phyloP scores from a whole-genome alignment of 1,139 yeast genomes.

The Suhomyces coccinellae region DNA sequence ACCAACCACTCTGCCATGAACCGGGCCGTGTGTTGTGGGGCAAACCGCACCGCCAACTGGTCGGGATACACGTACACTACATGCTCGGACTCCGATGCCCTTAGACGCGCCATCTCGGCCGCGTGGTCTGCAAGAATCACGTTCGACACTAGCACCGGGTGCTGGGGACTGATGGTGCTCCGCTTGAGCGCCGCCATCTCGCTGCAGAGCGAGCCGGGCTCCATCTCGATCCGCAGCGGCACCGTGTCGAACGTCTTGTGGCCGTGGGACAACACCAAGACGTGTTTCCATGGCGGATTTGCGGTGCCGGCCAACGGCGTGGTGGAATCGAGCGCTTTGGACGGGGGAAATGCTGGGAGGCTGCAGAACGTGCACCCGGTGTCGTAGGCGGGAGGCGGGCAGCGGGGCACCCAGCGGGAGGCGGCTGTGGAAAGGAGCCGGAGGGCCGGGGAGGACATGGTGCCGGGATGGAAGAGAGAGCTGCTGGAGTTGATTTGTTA shows the following conservation, averaged over 20 bases:
- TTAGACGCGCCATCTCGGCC: constrained; percentile 1
- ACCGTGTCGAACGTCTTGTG: constrained; percentile 36
- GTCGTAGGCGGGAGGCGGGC: constrained; percentile 55
- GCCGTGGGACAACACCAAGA: constrained; percentile 50
- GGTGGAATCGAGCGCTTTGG: constrained; percentile 41
- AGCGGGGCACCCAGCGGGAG: constrained; percentile 16
- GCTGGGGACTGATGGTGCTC: constrained; percentile 35
- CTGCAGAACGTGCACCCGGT: constrained; percentile 66
- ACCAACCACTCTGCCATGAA: constrained; percentile 47
- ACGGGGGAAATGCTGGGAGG: constrained; percentile 43
- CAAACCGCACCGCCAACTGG: constrained; percentile 38
- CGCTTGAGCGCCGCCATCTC: constrained; percentile 34
- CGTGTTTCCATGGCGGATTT: constrained; percentile 55
- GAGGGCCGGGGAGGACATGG: neutral
- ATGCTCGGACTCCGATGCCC: constrained; percentile 18
- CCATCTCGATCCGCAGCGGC: constrained; percentile 58
- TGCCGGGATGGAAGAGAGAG: too few relatives aligned
- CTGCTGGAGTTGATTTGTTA: too few relatives aligned
- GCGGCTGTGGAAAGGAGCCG: neutral
- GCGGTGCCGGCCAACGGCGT: constrained; percentile 48
- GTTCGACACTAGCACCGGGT: constrained; percentile 56
- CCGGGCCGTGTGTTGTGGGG: constrained; percentile 29
- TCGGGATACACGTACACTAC: constrained; percentile 58
- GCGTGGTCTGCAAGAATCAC: constrained; percentile 16
- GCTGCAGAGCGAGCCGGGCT: constrained; percentile 43